phyloP scores from a whole-genome alignment of 495 filamentous ascomycete genomes.

The Clohesyomyces aquaticus region DNA sequence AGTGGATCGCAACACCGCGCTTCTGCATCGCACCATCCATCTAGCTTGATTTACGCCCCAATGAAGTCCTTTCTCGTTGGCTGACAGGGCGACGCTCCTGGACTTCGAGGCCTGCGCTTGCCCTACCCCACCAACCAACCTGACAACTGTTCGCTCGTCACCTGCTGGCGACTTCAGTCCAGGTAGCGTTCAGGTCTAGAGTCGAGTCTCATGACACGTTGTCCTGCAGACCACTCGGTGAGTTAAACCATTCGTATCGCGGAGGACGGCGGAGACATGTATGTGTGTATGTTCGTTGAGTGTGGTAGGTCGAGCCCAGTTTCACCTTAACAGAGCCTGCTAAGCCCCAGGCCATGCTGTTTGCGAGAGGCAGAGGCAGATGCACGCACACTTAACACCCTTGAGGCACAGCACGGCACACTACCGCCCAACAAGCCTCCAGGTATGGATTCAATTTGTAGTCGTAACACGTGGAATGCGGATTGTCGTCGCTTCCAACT shows the following conservation, averaged over 20 bases:
- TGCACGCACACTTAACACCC: not conserved
- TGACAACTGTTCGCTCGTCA: constrained; percentile 7
- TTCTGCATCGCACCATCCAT: not conserved
- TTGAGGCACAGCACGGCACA: constrained; percentile 5
- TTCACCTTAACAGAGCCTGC: constrained; percentile 21
- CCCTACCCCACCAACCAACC: constrained; percentile 1
- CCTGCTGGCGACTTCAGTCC: constrained; percentile 10
- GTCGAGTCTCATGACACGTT: constrained; percentile 36
- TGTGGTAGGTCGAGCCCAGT: constrained; percentile 17
- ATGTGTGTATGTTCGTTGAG: constrained; percentile 1
- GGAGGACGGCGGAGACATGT: not conserved
- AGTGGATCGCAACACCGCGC: not conserved
- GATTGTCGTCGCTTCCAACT: not conserved
- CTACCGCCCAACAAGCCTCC: not conserved
- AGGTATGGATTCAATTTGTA: not conserved
- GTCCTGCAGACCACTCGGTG: constrained; percentile 14
- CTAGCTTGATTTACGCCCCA: constrained; percentile 23
- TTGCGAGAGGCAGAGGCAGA: not conserved
- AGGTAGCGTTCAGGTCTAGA: constrained; percentile 14
- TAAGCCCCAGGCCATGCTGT: constrained; percentile 8
- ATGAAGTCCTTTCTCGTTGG: constrained; percentile 16
- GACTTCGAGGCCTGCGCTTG: no score
- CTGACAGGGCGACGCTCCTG: not conserved
- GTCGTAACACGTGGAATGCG: not conserved
- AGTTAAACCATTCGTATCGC: constrained; percentile 8